Evolutionary conservation across 2,329 filamentous ascomycete species (phyloP).

Genomic region (Beauveria sp.): DNA sequence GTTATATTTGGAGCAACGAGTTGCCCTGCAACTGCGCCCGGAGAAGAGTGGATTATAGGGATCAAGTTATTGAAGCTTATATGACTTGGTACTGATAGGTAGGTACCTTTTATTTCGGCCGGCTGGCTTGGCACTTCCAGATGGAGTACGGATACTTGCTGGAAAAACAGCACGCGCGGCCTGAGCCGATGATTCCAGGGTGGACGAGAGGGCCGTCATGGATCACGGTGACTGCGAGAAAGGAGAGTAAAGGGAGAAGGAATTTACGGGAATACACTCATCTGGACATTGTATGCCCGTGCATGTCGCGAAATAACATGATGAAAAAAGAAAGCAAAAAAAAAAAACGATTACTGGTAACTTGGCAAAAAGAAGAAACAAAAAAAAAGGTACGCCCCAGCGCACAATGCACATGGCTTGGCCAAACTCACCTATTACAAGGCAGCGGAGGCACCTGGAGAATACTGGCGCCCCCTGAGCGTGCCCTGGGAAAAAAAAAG

Average conservation of each 20-base stretch:
- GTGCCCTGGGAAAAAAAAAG: background rate
- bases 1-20: background rate
- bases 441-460: too few species aligned
- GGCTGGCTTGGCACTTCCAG: background rate
- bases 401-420: background rate
- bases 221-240: background rate
- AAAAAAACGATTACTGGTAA: background rate
- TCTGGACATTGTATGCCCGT: too few species aligned
- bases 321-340: background rate
- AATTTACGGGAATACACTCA: too few species aligned
- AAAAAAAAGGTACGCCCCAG: background rate
- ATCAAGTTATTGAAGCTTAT: background rate
- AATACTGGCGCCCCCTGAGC: too few species aligned
- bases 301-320: too few species aligned
- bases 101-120: background rate
- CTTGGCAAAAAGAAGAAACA: background rate
- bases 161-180: background rate
- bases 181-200: slow-evolving; percentile 1
- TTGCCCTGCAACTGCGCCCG: background rate
- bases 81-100: background rate
- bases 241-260: too few species aligned
- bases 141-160: background rate
- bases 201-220: background rate
- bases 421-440: background rate
- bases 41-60: background rate